Evolutionary conservation across 2,329 filamentous ascomycete genomes (phyloP).

Genomic region (Talaromyces sp.): DNA sequence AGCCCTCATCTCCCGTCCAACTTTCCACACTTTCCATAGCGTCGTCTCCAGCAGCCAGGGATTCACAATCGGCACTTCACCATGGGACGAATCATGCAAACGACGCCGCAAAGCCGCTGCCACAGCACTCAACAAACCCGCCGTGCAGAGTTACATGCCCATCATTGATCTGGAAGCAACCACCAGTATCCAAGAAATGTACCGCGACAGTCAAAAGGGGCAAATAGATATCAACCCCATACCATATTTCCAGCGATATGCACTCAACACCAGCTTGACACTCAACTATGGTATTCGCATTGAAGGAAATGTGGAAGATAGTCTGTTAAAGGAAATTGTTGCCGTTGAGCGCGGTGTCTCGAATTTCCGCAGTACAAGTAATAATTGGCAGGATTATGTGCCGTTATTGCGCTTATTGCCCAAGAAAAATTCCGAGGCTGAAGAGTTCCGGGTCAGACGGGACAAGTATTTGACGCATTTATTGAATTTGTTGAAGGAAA

Average conservation of each 20-base stretch:
- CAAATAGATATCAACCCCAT: conserved; percentile 65
- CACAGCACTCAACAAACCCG: conserved; percentile 72
- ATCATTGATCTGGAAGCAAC: conserved; percentile 75
- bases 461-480: conserved; percentile 63
- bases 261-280: conserved; percentile 72
- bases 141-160: conserved; percentile 75
- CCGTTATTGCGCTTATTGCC: conserved; percentile 66
- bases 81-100: conserved; percentile 81
- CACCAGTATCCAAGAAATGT: conserved; percentile 68
- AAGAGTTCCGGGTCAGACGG: conserved; percentile 64
- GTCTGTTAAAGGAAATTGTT: conserved; percentile 68
- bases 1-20: conserved; percentile 72
- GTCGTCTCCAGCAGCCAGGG: conserved; percentile 74
- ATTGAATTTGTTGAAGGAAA: conserved; percentile 58
- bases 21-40: conserved; percentile 75
- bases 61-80: conserved; percentile 78
- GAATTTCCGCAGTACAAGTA: conserved; percentile 73
- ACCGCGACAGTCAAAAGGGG: conserved; percentile 62
- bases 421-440: conserved; percentile 59
- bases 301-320: conserved; percentile 64
- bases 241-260: conserved; percentile 70
- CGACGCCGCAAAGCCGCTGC: conserved; percentile 72
- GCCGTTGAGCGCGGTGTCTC: conserved; percentile 72
- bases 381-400: conserved; percentile 85
- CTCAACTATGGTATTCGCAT: conserved; percentile 79